These are phyloP conservation scores for Volvox reticuliferus DNA, from an alignment of 139 green algal species.

Conservation along the genomic window DNA sequence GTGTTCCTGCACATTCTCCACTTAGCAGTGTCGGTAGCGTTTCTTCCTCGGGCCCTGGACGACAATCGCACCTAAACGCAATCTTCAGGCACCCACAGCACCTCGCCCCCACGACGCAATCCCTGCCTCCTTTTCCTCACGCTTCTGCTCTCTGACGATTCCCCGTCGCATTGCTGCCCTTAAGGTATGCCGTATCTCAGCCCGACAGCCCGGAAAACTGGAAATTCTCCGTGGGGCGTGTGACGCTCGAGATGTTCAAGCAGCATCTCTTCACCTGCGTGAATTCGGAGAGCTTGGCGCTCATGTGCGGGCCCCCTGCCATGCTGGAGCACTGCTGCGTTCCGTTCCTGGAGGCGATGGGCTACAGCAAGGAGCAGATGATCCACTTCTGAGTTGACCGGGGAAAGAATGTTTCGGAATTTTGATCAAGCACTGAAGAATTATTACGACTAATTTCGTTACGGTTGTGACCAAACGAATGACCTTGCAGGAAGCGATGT, in stretches of 20 bases:
- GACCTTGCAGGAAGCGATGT: too few species aligned
- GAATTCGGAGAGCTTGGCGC: constrained; percentile 66
- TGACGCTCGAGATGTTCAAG: constrained; percentile 87
- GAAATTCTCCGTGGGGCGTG: constrained; percentile 79
- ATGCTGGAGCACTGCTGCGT: constrained; percentile 58
- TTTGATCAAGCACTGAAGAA: too few species aligned
- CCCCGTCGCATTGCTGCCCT: neutral
- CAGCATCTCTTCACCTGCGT: constrained; percentile 74
- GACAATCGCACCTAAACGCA: too few species aligned
- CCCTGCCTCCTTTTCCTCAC: too few species aligned
- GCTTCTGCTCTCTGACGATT: too few species aligned
- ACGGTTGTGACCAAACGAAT: too few species aligned
- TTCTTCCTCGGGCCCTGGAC: too few species aligned
- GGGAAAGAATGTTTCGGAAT: neutral
- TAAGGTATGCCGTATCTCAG: neutral
- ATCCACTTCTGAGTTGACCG: constrained; percentile 33
- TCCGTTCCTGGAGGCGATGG: constrained; percentile 57
- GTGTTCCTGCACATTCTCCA: too few species aligned
- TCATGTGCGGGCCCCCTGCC: constrained; percentile 90
- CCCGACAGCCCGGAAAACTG: constrained; percentile 69
- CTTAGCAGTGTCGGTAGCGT: too few species aligned
- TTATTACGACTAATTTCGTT: too few species aligned
- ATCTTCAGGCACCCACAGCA: too few species aligned
- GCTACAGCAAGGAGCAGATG: constrained; percentile 58
- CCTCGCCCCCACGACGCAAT: too few species aligned